phyloP scores from a whole-genome alignment of 805 yeast species.

The Pichia paraexigua region DNA sequence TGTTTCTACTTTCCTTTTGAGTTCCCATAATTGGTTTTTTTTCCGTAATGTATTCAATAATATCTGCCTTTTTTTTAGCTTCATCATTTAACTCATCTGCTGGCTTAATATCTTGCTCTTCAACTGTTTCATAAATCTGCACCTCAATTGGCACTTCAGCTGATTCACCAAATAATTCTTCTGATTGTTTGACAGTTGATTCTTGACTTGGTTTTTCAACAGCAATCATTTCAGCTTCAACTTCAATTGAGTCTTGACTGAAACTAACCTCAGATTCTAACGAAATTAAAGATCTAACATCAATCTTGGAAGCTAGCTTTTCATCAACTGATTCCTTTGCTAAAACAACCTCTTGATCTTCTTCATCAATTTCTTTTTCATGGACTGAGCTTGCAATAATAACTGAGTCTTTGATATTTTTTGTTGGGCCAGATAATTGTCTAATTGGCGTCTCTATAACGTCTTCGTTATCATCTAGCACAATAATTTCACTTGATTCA shows the following conservation, averaged over 20 bases:
- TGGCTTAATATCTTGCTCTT: neutral
- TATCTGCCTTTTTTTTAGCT: neutral
- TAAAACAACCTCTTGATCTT: neutral
- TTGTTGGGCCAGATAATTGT: constrained; percentile 17
- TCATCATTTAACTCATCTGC: neutral
- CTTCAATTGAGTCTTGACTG: constrained; percentile 12
- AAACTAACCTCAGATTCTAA: constrained; percentile 7
- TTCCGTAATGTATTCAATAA: neutral
- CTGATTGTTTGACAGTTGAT: neutral
- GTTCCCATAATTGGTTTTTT: no score
- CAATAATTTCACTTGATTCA: neutral
- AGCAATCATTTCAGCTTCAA: neutral
- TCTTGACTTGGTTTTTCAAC: neutral
- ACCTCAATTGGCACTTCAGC: neutral
- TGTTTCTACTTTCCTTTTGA: no score
- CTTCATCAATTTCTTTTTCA: neutral
- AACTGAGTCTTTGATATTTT: neutral
- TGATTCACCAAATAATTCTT: neutral
- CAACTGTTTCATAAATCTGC: neutral
- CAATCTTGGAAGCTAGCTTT: constrained; percentile 4
- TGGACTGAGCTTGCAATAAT: constrained; percentile 9
- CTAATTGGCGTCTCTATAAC: neutral
- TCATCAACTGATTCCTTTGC: constrained; percentile 1
- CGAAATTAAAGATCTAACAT: constrained; percentile 7
- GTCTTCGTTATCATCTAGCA: neutral